Evolutionary conservation across 2,329 filamentous ascomycete species (phyloP).

Genomic region (Aureobasidium melanogenum): DNA sequence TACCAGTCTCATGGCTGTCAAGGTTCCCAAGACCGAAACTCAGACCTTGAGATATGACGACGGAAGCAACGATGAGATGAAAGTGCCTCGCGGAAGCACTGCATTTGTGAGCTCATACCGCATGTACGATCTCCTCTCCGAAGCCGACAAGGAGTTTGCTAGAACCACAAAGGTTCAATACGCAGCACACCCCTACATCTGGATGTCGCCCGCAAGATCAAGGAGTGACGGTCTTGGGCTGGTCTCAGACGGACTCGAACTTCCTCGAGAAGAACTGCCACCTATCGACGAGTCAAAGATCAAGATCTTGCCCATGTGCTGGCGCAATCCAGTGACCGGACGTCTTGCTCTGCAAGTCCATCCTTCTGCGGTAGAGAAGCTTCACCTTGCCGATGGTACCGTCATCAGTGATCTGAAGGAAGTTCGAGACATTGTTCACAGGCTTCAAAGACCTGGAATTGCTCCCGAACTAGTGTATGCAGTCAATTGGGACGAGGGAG

Average conservation of each 20-base stretch:
- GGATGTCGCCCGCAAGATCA: slow-evolving; percentile 64
- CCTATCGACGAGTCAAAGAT: slow-evolving; percentile 57
- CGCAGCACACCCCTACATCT: slow-evolving; percentile 71
- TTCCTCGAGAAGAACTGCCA: slow-evolving; percentile 52
- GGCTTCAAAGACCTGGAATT: slow-evolving; percentile 64
- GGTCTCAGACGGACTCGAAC: slow-evolving; percentile 56
- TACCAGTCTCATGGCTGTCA: slow-evolving; percentile 65
- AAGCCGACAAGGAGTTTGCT: slow-evolving; percentile 58
- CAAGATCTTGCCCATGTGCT: slow-evolving; percentile 66
- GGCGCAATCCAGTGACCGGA: slow-evolving; percentile 65
- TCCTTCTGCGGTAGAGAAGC: slow-evolving; percentile 59
- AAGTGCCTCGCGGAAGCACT: slow-evolving; percentile 65
- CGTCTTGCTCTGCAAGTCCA: slow-evolving; percentile 64
- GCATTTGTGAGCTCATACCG: slow-evolving; percentile 64
- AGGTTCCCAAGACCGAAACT: slow-evolving; percentile 55
- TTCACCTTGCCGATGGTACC: slow-evolving; percentile 57
- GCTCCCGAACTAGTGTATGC: slow-evolving; percentile 59
- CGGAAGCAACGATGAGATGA: slow-evolving; percentile 54
- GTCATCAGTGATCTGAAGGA: slow-evolving; percentile 59
- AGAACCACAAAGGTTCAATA: slow-evolving; percentile 63
- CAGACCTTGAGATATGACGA: slow-evolving; percentile 68
- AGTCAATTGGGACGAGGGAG: slow-evolving; percentile 69
- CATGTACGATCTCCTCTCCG: slow-evolving; percentile 60
- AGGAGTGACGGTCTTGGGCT: slow-evolving; percentile 63
- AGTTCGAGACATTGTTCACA: slow-evolving; percentile 63